These are phyloP conservation scores for Aspergillus bombycis DNA, from an alignment of 2,329 filamentous ascomycete genomes.

Conservation along the genomic window DNA sequence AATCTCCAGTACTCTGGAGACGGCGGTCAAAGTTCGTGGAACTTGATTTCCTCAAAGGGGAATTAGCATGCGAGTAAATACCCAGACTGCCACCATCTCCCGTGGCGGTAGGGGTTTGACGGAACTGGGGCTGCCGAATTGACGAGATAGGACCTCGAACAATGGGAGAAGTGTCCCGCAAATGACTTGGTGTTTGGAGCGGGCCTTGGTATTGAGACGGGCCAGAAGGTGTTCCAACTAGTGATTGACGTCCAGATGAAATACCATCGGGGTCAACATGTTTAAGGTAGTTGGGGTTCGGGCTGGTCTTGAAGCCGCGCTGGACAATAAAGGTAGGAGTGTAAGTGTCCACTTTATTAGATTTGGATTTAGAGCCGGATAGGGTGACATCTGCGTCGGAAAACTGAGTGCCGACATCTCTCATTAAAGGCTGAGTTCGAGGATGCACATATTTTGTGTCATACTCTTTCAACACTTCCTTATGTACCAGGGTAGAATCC, in stretches of 20 bases:
- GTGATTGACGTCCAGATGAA: conserved; percentile 43
- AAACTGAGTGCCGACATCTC: conserved; percentile 79
- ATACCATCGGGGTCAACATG: conserved; percentile 70
- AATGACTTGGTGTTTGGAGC: conserved; percentile 46
- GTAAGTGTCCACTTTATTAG: conserved; percentile 63
- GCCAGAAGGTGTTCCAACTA: conserved; percentile 48
- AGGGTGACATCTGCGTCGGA: conserved; percentile 47
- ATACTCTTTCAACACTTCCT: conserved; percentile 92
- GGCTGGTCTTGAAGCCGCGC: conserved; percentile 76
- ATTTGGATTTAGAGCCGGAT: conserved; percentile 46
- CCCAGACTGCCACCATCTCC: conserved; percentile 78
- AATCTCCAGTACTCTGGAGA: conserved; percentile 43
- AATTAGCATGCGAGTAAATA: conserved; percentile 76
- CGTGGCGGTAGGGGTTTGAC: conserved; percentile 43
- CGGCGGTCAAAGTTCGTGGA: conserved; percentile 57
- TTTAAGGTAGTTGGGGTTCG: conserved; percentile 77
- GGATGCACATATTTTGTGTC: conserved; percentile 95
- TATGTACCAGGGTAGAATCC: conserved; percentile 81
- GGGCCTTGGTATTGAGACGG: conserved; percentile 34
- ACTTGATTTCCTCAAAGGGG: conserved; percentile 78
- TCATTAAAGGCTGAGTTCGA: conserved; percentile 76
- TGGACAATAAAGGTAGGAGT: conserved; percentile 67
- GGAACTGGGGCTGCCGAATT: conserved; percentile 59
- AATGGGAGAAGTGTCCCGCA: conserved; percentile 53
- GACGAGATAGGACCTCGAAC: conserved; percentile 44